Percentiles rank a stretch among this genome's conserved stretches.
Conservation (phyloP, 1,139 yeast species). For the Debaryomyces udenii region DNA sequence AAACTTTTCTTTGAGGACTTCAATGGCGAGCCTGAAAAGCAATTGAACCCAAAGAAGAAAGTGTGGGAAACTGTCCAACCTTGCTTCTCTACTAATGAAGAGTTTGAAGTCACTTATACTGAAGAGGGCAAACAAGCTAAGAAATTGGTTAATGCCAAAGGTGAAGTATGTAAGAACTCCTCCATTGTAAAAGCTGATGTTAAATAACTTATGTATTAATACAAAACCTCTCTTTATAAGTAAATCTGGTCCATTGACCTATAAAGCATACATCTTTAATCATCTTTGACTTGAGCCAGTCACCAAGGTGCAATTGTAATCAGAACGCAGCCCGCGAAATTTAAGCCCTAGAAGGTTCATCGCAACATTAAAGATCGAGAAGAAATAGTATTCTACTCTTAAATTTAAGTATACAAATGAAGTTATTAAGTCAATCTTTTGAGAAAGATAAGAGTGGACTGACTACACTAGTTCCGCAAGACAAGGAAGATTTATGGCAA, state of each 20-base stretch:
- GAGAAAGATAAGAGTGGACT: slow-evolving; percentile 69
- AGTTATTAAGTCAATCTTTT: slow-evolving; percentile 24
- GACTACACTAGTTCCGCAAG: slow-evolving; percentile 75
- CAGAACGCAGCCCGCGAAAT: slow-evolving; percentile 8
- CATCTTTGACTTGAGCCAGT: slow-evolving; percentile 2
- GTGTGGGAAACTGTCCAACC: slow-evolving; percentile 97
- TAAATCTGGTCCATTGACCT: neutral
- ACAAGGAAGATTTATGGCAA: slow-evolving; percentile 91
- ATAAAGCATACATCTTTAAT: neutral
- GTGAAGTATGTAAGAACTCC: slow-evolving; percentile 70
- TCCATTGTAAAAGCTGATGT: slow-evolving; percentile 72
- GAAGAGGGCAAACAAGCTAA: slow-evolving; percentile 80
- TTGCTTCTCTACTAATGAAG: slow-evolving; percentile 76
- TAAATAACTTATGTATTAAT: slow-evolving; percentile 40
- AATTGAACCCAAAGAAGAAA: slow-evolving; percentile 97
- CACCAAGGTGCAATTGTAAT: slow-evolving; percentile 2
- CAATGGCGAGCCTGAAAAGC: slow-evolving; percentile 87
- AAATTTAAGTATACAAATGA: slow-evolving; percentile 9
- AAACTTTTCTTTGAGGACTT: slow-evolving; percentile 91
- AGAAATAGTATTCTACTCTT: neutral
- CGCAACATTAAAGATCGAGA: slow-evolving; percentile 2
- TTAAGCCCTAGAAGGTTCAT: slow-evolving; percentile 1
- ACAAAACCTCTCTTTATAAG: neutral
- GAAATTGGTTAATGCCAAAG: slow-evolving; percentile 75
- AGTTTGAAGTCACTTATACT: slow-evolving; percentile 76